Conservation (phyloP, 345 rosid genomes). For the Carallia brachiata region DNA sequence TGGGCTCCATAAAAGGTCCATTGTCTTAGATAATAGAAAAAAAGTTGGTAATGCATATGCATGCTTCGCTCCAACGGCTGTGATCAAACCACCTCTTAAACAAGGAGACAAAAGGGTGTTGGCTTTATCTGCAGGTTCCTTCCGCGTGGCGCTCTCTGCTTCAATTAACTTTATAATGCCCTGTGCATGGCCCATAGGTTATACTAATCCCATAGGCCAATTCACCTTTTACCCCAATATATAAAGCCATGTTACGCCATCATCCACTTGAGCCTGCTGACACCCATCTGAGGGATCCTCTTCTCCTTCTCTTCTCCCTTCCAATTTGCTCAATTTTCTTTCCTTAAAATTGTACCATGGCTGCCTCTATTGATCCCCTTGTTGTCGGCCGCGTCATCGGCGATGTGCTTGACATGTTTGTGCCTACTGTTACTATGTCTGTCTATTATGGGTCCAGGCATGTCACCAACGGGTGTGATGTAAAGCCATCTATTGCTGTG, state of each 20-base stretch:
- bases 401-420: constrained; percentile 82
- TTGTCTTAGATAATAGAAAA: too few relatives aligned
- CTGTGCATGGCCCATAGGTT: constrained; percentile 63
- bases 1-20: too few relatives aligned
- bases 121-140: constrained; percentile 6
- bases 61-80: constrained; percentile 2
- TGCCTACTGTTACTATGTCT: constrained; percentile 58
- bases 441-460: constrained; percentile 69
- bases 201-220: constrained; percentile 37
- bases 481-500: constrained; percentile 69
- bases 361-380: constrained; percentile 72
- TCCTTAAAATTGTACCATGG: constrained; percentile 34
- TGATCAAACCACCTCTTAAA: constrained; percentile 7
- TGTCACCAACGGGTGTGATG: constrained; percentile 73
- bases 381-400: constrained; percentile 86
- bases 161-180: constrained; percentile 40
- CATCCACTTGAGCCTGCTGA: background rate
- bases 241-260: constrained; percentile 17
- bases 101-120: constrained; percentile 13
- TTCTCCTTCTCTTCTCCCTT: background rate
- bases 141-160: constrained; percentile 45
- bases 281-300: background rate
- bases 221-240: constrained; percentile 12
- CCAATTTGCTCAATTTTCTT: too few relatives aligned
- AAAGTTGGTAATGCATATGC: too few relatives aligned